phyloP scores from a whole-genome alignment of 129 eudicot genomes.

The Artemisia argyi region DNA sequence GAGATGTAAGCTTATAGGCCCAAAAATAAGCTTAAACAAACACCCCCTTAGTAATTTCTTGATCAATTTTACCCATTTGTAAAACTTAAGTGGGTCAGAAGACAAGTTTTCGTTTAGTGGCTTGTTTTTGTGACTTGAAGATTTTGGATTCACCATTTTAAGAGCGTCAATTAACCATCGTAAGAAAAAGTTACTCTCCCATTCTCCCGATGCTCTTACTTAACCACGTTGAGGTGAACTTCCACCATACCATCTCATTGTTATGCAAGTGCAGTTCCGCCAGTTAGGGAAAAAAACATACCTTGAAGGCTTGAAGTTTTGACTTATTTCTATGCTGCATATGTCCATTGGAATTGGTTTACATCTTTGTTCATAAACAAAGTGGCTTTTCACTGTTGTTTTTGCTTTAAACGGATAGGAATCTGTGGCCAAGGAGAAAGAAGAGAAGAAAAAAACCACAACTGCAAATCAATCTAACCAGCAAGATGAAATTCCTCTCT shows the following conservation, averaged over 20 bases:
- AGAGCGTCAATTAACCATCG: too few relatives aligned
- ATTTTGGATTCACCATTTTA: too few relatives aligned
- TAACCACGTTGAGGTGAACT: conserved; percentile 3
- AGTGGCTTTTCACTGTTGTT: conserved; percentile 5
- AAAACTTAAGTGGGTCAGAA: too few relatives aligned
- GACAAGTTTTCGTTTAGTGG: too few relatives aligned
- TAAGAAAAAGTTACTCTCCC: too few relatives aligned
- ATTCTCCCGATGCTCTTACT: too few relatives aligned
- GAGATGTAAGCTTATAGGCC: too few relatives aligned
- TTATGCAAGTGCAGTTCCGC: neutral
- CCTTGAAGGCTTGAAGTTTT: neutral
- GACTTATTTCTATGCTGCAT: neutral
- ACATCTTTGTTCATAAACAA: too few relatives aligned
- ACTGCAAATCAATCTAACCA: conserved; percentile 31
- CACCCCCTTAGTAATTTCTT: too few relatives aligned
- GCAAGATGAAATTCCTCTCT: conserved; percentile 72
- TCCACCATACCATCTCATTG: neutral
- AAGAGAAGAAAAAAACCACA: conserved; percentile 49
- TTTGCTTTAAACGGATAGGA: conserved; percentile 48
- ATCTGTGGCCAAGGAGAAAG: conserved; percentile 69
- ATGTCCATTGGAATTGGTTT: neutral
- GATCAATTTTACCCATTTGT: too few relatives aligned
- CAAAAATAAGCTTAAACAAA: too few relatives aligned
- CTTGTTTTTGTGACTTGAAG: too few relatives aligned
- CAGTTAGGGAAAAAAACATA: conserved; percentile 14